Evolutionary conservation across 2,329 filamentous ascomycete genomes (phyloP), one percentile per base, ranked within the genome.

Genomic region (Microcyclospora pomicola): DNA sequence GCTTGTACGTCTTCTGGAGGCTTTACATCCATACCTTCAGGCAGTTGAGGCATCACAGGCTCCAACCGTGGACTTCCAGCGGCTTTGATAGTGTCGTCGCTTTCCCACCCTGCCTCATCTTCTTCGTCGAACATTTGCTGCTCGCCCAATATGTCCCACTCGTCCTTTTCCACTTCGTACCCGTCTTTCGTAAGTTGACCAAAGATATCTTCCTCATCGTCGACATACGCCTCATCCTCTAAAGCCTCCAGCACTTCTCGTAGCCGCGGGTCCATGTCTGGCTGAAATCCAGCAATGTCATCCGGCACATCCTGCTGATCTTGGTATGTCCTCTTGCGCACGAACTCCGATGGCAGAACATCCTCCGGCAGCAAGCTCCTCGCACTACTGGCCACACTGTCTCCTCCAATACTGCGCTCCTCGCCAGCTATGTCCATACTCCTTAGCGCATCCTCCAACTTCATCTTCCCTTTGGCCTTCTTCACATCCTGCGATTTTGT

Each of bases 171-270:
- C 13, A 92, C 63, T 59, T 93, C 87, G 27, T 72, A 67, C 0
- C 75, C 77, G 39, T 81, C 76, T 52, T 72, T 66, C 14, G 83
- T 75, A 33, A 93, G 63, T 47, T 79, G 63, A 33, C 73, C 75
- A 59, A 98, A 96, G 36, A 96, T 64, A 39, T 91, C 82, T n/a
- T 91, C 83, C 15, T 78, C 76, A 19, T 73, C 71, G 28, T 88
- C 88, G 2, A 98, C 87, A 55, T 85, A 98, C 2, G 82, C 88
- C 15, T 98, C 91, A 53, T 98, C 91, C 35, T 98, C 91, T 24
- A 98, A 65, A 9, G 91, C 91, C 61, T 95, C 87, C 15, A 98
- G 64, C 5, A 87, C 86, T 59, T 98, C 91, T 33, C 91, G 74
- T 49, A 98, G 59, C 30, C 88, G 72, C 2, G 87, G 87, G 54